A percentile compares a stretch with the other conserved stretches of the same genome.
phyloP scores from a whole-genome alignment of 139 green algal species.

The Mychonastes homosphaera region DNA sequence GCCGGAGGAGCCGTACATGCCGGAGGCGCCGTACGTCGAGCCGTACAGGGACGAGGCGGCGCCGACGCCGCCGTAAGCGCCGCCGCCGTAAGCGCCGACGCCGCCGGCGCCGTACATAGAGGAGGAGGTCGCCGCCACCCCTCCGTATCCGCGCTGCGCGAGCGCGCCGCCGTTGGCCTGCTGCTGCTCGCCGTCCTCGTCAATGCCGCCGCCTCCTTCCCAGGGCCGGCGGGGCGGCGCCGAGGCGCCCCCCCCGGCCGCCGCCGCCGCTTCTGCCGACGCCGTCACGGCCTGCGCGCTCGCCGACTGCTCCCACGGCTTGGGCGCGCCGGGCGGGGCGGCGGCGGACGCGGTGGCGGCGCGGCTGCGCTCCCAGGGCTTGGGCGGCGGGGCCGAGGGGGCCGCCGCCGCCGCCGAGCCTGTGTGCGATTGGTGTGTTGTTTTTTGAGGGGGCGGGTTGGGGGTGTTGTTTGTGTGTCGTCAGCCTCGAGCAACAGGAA shows the following conservation, averaged over 20 bases:
- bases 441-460: too few relatives aligned
- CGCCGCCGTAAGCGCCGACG: constrained; percentile 6
- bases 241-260: not conserved
- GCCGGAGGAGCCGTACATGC: constrained; percentile 22
- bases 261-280: not conserved
- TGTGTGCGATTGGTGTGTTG: too few relatives aligned
- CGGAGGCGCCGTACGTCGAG: constrained; percentile 21
- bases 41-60: not conserved
- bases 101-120: not conserved
- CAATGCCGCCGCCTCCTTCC: not conserved
- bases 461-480: too few relatives aligned
- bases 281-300: constrained; percentile 14
- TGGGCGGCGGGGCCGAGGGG: constrained; percentile 28
- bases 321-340: constrained; percentile 18
- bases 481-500: too few relatives aligned
- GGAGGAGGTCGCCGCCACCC: constrained; percentile 6
- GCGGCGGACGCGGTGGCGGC: not conserved
- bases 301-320: constrained; percentile 40
- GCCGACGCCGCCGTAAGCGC: not conserved
- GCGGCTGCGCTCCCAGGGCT: constrained; percentile 47
- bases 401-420: not conserved
- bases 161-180: constrained; percentile 13
- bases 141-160: constrained; percentile 13
- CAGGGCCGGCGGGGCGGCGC: not conserved
- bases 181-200: constrained; percentile 5